Percentiles rank a stretch among this genome's conserved stretches.
phyloP scores from a whole-genome alignment of 2,329 filamentous ascomycete species.

The Diaporthe aspalathi region DNA sequence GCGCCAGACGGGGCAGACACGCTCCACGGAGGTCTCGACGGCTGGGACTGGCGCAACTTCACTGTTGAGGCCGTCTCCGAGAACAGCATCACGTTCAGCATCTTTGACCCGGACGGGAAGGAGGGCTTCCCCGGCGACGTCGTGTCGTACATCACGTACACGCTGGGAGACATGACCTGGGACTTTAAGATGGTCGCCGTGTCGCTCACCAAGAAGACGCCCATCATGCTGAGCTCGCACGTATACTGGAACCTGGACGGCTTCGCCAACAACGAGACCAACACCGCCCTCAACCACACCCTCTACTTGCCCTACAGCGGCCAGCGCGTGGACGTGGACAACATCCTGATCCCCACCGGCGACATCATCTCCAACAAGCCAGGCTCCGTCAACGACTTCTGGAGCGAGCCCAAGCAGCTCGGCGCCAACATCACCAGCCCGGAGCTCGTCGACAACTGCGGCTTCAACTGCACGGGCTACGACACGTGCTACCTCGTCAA shows the following conservation, averaged over 20 bases:
- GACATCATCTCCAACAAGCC: conserved; percentile 76
- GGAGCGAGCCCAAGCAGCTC: conserved; percentile 82
- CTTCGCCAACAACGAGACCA: conserved; percentile 78
- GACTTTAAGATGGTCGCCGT: conserved; percentile 78
- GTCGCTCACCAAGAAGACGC: conserved; percentile 79
- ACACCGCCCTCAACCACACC: conserved; percentile 75
- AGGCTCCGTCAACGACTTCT: conserved; percentile 82
- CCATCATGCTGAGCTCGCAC: conserved; percentile 82
- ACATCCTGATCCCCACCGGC: conserved; percentile 80
- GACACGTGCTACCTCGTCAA: conserved; percentile 78
- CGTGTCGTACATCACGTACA: conserved; percentile 79
- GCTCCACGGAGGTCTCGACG: conserved; percentile 76
- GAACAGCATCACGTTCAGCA: conserved; percentile 78
- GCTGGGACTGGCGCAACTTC: conserved; percentile 84
- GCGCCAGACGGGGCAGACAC: conserved; percentile 69
- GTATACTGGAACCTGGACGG: conserved; percentile 88
- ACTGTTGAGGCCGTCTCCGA: conserved; percentile 76
- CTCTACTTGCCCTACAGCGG: conserved; percentile 79
- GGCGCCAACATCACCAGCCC: conserved; percentile 74
- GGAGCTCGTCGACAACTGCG: conserved; percentile 79
- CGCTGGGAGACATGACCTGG: conserved; percentile 74
- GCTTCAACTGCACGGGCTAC: conserved; percentile 84
- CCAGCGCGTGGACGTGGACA: conserved; percentile 75
- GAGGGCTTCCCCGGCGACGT: conserved; percentile 85
- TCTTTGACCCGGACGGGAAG: conserved; percentile 78